Base-by-base conservation (phyloP, 495 filamentous ascomycete species). In the Chaetomidium leptoderma region DNA sequence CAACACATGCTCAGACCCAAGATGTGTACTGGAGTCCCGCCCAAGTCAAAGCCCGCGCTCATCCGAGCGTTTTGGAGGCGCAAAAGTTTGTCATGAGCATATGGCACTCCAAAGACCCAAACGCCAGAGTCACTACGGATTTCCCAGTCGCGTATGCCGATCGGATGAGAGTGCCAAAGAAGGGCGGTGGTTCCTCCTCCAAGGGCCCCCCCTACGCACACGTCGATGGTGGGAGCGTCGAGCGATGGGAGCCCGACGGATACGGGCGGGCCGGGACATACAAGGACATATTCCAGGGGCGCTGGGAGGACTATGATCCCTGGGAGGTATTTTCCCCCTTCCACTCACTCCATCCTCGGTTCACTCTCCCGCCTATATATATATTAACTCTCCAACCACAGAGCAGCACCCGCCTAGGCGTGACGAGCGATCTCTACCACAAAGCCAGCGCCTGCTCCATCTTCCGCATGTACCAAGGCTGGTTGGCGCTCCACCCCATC, bases 401-500 rank as follows among this genome's bases (percentile, higher is more conserved):
- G 61, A 82, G 82, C 21, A 83, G 81, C 57, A 82, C 86, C 63
- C 80, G 91, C 8, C 68, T 92, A 1, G 74, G 70, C 5, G 89
- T 86, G 5, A 80, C 81, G 4, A 84, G 83, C 63, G 90, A 96
- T 61, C 68, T 95, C 40, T 95, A 96, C 72, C 85, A 91, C 59
- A 86, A 88, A 19, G 82, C 88, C 3, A 88, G 89, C 2, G 84
- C 87, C 4, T 95, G 91, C 70, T 87, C 81, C 23, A 90, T 92
- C 80, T 87, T 92, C 72, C 81, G 91, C 5, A 92, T 93, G 81
- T 92, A 86, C 69, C 89, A 95, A 66, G 91, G 89, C 10, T 90
- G 88, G 85, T 76, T 95, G 17, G 81, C 86, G 30, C 83, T 93
- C 70, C 86, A 83, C 14, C 70, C 79, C 39, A 88, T 83, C 3